phyloP scores from a whole-genome alignment of 495 filamentous ascomycete genomes.

The Wilcoxina mikolae region DNA sequence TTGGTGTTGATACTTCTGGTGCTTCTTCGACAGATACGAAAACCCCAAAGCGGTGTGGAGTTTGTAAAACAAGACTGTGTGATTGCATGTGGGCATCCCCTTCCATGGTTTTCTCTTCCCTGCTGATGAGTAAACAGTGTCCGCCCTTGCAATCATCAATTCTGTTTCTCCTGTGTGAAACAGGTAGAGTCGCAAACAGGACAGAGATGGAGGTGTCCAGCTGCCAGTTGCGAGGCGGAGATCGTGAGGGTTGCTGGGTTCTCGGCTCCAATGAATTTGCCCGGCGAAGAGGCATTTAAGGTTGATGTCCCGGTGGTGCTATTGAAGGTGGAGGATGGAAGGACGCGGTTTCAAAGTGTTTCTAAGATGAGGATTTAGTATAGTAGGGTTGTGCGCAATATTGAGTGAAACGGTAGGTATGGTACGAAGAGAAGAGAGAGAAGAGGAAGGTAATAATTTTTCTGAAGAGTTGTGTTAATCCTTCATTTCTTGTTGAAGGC shows the following conservation, averaged over 20 bases:
- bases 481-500: no score
- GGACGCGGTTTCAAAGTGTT: neutral
- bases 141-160: conserved; percentile 1
- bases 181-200: neutral
- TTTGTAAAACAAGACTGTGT: neutral
- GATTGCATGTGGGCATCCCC: neutral
- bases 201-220: neutral
- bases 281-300: neutral
- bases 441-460: no score
- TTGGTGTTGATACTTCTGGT: neutral
- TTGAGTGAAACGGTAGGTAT: no score
- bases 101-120: neutral
- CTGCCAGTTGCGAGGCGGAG: neutral
- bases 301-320: neutral
- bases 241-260: neutral
- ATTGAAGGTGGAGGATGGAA: neutral
- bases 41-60: neutral
- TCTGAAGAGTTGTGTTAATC: no score
- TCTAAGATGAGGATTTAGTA: neutral
- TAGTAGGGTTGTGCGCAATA: no score
- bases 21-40: neutral
- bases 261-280: neutral
- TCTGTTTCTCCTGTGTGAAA: neutral
- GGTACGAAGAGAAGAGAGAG: no score
- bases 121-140: neutral